Evolutionary conservation across 306 rosid genomes (phyloP).

Genomic region (Acacia crassicarpa): DNA sequence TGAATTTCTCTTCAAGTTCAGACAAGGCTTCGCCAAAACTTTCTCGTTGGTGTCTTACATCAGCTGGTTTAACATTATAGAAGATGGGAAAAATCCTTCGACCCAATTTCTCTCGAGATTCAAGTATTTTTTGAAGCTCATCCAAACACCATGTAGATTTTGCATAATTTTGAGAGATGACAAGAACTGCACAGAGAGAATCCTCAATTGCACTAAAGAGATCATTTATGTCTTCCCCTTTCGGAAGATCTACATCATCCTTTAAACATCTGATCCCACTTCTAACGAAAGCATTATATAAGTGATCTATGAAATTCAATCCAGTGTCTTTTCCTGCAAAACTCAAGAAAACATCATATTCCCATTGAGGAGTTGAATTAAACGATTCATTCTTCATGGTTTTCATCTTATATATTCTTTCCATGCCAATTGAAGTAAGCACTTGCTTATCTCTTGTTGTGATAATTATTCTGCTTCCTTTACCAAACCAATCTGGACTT

Average conservation of each 20-base stretch:
- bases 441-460: slow-evolving; percentile 14
- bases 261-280: neutral
- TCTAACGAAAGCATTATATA: neutral
- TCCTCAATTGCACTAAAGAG: neutral
- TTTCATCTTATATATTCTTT: neutral
- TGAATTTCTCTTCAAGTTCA: too few relatives aligned
- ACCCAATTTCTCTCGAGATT: neutral
- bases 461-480: neutral
- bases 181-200: neutral
- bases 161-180: neutral
- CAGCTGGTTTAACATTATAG: neutral
- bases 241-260: neutral
- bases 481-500: neutral
- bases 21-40: neutral
- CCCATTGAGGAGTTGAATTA: neutral
- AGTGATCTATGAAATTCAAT: neutral
- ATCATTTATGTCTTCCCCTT: neutral
- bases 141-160: neutral
- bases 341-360: neutral
- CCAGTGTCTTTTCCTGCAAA: neutral
- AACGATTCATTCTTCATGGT: neutral
- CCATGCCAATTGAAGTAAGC: neutral
- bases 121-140: neutral
- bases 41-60: neutral
- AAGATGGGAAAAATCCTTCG: neutral